A percentile compares a stretch with the other conserved stretches of the same genome.
phyloP scores from a whole-genome alignment of 2,329 filamentous ascomycete genomes.

The Fusarium scirpi region DNA sequence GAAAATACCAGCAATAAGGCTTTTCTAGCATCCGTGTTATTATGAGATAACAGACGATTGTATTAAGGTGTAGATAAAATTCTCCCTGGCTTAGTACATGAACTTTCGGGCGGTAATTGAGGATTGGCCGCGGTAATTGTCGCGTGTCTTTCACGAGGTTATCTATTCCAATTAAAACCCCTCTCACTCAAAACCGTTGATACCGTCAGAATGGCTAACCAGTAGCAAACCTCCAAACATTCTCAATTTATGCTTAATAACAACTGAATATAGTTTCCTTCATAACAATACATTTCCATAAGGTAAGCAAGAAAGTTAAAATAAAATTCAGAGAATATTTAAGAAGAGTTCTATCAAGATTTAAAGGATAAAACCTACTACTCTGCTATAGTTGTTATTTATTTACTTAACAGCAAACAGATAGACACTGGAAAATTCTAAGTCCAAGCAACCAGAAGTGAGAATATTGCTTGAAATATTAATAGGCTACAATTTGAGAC shows the following conservation, averaged over 20 bases:
- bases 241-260: neutral
- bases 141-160: too few species aligned
- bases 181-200: too few species aligned
- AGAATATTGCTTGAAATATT: too few species aligned
- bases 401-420: too few species aligned
- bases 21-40: neutral
- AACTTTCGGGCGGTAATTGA: neutral
- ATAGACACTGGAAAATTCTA: too few species aligned
- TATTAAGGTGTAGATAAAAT: neutral
- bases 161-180: accelerated
- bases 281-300: too few species aligned
- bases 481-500: neutral
- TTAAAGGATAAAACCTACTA: neutral
- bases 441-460: too few species aligned
- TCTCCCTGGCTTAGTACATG: too few species aligned
- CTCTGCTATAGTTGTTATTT: too few species aligned
- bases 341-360: neutral
- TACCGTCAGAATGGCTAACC: accelerated
- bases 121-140: neutral
- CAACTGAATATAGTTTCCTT: neutral
- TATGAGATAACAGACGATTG: neutral
- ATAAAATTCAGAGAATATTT: too few species aligned
- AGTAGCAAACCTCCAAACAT: too few species aligned
- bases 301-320: neutral
- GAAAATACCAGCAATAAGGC: neutral